A percentile compares a stretch with the other conserved stretches of the same genome.
phyloP scores from a whole-genome alignment of 495 filamentous ascomycete genomes.

The Neurospora hispaniola region DNA sequence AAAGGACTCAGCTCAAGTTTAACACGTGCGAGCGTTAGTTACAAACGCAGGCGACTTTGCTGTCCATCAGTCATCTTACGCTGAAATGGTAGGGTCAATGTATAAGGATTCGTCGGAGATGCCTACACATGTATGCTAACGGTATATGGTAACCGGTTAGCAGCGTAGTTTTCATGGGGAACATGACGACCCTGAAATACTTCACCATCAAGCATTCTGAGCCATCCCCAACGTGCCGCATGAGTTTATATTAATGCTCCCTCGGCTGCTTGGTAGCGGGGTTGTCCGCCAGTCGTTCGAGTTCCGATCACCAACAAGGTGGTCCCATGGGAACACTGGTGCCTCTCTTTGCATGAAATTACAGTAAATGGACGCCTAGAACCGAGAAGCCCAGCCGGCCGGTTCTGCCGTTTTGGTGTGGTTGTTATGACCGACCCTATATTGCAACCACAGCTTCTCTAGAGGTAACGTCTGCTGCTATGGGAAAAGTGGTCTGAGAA shows the following conservation, averaged over 20 bases:
- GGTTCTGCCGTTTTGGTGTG: slow-evolving; percentile 7
- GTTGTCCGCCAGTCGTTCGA: not conserved
- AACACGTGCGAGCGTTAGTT: not conserved
- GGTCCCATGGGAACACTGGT: not conserved
- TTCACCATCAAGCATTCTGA: not conserved
- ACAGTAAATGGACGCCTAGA: slow-evolving; percentile 5
- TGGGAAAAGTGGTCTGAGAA: not conserved
- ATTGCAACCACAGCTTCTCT: slow-evolving; percentile 19
- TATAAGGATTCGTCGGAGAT: not conserved
- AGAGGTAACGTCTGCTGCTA: not conserved
- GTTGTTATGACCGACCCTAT: slow-evolving; percentile 8
- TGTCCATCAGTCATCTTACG: not conserved
- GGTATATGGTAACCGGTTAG: not conserved
- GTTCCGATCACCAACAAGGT: slow-evolving; percentile 2
- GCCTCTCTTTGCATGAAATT: not conserved
- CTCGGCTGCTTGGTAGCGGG: slow-evolving; percentile 1
- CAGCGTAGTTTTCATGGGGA: slow-evolving; percentile 9
- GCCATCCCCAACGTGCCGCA: not conserved
- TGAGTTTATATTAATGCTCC: not conserved
- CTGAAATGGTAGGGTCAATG: not conserved
- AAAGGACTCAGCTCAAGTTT: not conserved
- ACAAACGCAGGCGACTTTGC: not conserved
- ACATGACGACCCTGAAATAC: not conserved
- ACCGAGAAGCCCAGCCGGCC: slow-evolving; percentile 4
- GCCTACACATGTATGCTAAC: not conserved